phyloP scores from a whole-genome alignment of 2,329 filamentous ascomycete genomes.

The Didymellaceae sp. region DNA sequence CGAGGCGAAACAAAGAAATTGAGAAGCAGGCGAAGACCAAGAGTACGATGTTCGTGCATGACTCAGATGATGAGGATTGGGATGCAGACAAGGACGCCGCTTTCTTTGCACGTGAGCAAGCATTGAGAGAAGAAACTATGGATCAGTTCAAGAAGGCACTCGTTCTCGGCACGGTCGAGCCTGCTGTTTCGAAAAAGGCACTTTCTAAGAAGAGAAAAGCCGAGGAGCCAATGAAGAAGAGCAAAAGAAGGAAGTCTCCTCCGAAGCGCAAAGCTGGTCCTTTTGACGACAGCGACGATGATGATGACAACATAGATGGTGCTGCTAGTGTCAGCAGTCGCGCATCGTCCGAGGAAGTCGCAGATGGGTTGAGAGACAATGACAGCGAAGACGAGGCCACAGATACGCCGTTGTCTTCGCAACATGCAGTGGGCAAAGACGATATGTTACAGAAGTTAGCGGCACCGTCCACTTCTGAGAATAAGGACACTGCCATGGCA shows the following conservation, averaged over 20 bases:
- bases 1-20: constrained; percentile 70
- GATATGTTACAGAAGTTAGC: constrained; percentile 20
- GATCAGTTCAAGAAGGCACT: constrained; percentile 54
- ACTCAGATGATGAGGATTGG: constrained; percentile 87
- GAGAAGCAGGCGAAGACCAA: constrained; percentile 83
- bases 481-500: constrained; percentile 33
- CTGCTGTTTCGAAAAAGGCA: constrained; percentile 39
- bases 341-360: constrained; percentile 32
- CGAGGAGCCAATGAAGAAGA: constrained; percentile 25
- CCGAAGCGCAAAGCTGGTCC: constrained; percentile 36
- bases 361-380: constrained; percentile 20
- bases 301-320: constrained; percentile 33
- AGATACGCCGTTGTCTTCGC: constrained; percentile 52
- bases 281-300: constrained; percentile 41
- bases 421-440: constrained; percentile 32
- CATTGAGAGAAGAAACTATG: constrained; percentile 64
- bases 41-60: constrained; percentile 79
- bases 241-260: constrained; percentile 43
- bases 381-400: constrained; percentile 43
- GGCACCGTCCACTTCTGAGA: constrained; percentile 3
- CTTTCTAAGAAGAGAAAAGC: constrained; percentile 45
- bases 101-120: constrained; percentile 81
- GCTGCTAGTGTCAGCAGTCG: constrained; percentile 34
- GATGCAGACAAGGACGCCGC: constrained; percentile 74
- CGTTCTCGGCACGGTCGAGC: constrained; percentile 52